Base-by-base conservation (phyloP, 139 green algal genomes). In the Ettlia oleoabundans region DNA sequence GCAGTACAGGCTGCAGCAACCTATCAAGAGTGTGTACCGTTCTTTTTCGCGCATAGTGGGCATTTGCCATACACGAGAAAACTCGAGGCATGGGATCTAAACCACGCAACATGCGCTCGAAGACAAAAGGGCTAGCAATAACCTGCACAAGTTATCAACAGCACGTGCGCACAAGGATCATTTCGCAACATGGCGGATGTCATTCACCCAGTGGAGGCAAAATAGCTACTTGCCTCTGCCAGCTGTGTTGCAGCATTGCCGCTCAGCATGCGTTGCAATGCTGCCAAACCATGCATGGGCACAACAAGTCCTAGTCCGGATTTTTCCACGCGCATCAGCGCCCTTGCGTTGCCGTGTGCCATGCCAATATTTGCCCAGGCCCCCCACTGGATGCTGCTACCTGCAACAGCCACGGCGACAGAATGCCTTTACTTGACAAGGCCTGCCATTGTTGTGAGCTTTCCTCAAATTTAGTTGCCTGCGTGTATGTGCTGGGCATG, bases 281-380 rank as follows among this genome's bases (percentile, higher is more conserved):
- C 51, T n/a, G 33, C 7, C 51, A 79, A 35, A 10, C 72, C 72
- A 22, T 19, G 35, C 2, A 1, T 22, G 9, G 72, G 51, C 5
- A 5, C 2, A 6, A 79, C 52, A 1, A 52, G 10, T 22, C 72
- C 72, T 3, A 79, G 35, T 8, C 72, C 72, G 0, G 72, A 33
- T 19, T 32, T 32, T 4, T 67, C 32, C 18, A 35, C 53, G 9
- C 72, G 51, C 0, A 33, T 22, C 2, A 67, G 1, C 52, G 67
- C 72, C 3, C 21, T 33, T 7, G 51, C 9, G 35, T 35, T 68
- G 72, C 51, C 24, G 8, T 67, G 52, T 22, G 91, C 89, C 91
- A 95, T 95, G 72, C 92, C 92, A 19, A 76, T 86, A 28, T 88
- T 91, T 3, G 88, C 85, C 92, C 91, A 95, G 7, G 92, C 91